Evolutionary conservation across 2,329 filamentous ascomycete genomes (phyloP), one percentile per base, ranked within the genome.

Genomic region (Fonsecaea pedrosoi): DNA sequence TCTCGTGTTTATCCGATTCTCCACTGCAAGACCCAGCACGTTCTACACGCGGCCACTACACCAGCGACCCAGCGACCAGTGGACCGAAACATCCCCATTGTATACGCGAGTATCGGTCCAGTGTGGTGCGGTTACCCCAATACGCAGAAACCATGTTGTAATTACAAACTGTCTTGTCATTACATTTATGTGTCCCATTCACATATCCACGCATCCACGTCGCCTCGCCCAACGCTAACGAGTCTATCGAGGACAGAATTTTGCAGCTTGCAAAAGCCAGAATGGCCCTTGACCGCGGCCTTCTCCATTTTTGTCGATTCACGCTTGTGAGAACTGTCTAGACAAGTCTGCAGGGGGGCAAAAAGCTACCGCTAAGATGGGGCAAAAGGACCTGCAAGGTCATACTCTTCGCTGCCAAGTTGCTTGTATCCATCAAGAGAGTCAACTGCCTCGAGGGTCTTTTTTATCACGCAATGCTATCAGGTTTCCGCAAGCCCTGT

Each of bases 131-230:
- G 25, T 7, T 37, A 34, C 18, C 13, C 21, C 57, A 21, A 37
- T 60, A 37, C 25, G 37, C 7, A 2, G 12, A 42, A 12, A 35
- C 5, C 7, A 9, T 9, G 18, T 12, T 15, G 59, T 61, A 54
- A 61, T 61, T 61, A 61, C 59, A 61, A 12, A 4, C 10, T 3
- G 13, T 61, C 40, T 61, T 54, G 59, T 61, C 59, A 61, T 61
- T 61, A 40, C 59, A 61, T n/a, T 53, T 32, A 1, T 3, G 15
- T 18, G 12, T n/a, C 25, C 38, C 13, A 8, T 13, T 8, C 48
- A 35, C 59, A 10, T 34, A 54, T 35, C 18, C 48, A 6, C 10
- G 21, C 48, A 54, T 35, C 18, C 48, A 6, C 10, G 21, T 34
- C 50, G 30, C 18, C 38, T 5, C 37, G 42, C 15, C 38, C 34